These are phyloP conservation scores for Blastocystis hominis DNA, from an alignment of 352 stramenopile genomes.

Conservation along the genomic window DNA sequence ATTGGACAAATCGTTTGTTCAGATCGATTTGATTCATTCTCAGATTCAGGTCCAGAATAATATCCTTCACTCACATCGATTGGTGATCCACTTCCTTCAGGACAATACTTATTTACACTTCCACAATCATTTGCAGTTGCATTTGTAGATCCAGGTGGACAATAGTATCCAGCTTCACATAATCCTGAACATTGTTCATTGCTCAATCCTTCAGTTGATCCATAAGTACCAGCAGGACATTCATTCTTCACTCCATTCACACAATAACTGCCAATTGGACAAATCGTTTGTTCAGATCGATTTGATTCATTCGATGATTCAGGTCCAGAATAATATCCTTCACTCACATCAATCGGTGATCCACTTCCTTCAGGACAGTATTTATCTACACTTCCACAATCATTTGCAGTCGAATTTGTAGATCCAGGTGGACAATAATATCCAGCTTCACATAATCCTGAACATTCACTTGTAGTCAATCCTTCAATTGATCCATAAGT, in stretches of 20 bases:
- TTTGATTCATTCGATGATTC: neutral
- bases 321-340: neutral
- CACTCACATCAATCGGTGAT: neutral
- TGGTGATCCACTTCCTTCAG: no score
- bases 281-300: neutral
- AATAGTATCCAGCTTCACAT: no score
- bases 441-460: neutral
- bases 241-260: neutral
- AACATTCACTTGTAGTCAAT: neutral
- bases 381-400: neutral
- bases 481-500: neutral
- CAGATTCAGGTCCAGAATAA: no score
- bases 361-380: neutral
- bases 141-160: neutral
- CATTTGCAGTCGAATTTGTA: neutral
- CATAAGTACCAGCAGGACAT: no score
- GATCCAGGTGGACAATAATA: neutral
- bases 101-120: no score
- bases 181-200: no score
- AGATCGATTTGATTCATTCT: no score
- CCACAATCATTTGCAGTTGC: neutral
- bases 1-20: no score
- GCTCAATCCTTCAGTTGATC: no score
- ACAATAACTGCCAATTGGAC: neutral
- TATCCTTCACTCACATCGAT: no score